A percentile compares a stretch with the other conserved stretches of the same genome.
These are phyloP conservation scores for Coccomyxa subellipsoidea DNA, from an alignment of 163 green algal species.

Conservation along the genomic window DNA sequence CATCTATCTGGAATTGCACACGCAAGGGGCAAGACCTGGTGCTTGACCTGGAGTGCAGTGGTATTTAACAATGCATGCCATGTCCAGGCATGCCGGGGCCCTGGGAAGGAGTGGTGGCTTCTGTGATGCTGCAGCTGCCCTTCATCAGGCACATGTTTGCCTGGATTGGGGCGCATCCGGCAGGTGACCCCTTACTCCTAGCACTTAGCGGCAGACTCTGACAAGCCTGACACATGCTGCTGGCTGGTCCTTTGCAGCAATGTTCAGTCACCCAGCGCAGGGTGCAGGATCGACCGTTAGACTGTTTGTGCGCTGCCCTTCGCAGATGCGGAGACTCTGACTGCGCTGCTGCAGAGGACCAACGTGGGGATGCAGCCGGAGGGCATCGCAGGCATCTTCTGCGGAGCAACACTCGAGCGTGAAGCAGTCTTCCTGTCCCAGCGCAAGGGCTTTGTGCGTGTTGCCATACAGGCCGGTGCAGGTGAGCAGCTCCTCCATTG, in stretches of 20 bases:
- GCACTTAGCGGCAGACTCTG: too few relatives aligned
- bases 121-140: conserved; percentile 4
- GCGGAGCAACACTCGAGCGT: neutral
- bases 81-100: conserved; percentile 6
- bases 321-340: neutral
- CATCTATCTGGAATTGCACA: too few relatives aligned
- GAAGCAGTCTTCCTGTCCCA: conserved; percentile 1
- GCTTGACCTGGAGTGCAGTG: too few relatives aligned
- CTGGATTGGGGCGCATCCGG: neutral
- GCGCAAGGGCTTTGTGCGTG: neutral
- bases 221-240: too few relatives aligned
- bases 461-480: conserved; percentile 10
- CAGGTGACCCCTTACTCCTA: too few relatives aligned
- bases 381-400: conserved; percentile 6
- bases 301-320: neutral
- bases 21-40: too few relatives aligned
- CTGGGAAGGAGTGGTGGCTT: neutral
- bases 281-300: too few relatives aligned
- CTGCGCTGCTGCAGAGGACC: neutral
- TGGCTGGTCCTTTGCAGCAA: too few relatives aligned
- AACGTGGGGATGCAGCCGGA: neutral
- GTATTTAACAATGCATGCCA: too few relatives aligned
- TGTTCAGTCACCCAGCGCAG: too few relatives aligned
- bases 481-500: neutral
- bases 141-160: neutral